Evolutionary conservation across 495 filamentous ascomycete species (phyloP).

Genomic region (Hypoxylon crocopeplum): DNA sequence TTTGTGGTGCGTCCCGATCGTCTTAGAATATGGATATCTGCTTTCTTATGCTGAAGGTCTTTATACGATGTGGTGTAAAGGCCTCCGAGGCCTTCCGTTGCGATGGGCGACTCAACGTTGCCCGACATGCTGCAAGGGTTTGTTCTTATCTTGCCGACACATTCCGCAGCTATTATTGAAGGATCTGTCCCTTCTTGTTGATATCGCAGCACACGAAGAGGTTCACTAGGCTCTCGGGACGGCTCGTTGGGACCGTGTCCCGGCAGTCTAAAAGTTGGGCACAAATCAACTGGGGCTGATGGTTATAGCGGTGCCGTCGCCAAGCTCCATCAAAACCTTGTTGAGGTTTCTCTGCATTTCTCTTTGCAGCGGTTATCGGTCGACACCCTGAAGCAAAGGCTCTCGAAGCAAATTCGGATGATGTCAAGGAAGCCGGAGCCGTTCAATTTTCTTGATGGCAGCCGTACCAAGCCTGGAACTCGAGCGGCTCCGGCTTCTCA

Average conservation of each 20-base stretch:
- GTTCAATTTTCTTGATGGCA: slow-evolving; percentile 5
- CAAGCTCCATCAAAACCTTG: slow-evolving; percentile 14
- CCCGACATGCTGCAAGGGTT: not conserved
- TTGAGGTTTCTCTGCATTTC: slow-evolving; percentile 12
- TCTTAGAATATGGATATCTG: slow-evolving; percentile 15
- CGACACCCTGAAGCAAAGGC: not conserved
- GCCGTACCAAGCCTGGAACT: not conserved
- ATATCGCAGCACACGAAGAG: slow-evolving; percentile 1
- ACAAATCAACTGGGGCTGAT: not conserved
- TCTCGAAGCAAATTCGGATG: not conserved
- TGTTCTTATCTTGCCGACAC: not conserved
- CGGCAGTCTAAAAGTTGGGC: slow-evolving; percentile 20
- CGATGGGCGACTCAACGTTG: not conserved
- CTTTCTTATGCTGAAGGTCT: not conserved
- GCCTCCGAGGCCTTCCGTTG: not conserved
- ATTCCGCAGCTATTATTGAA: not conserved
- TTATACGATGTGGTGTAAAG: not conserved
- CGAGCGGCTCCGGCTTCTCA: slow-evolving; percentile 14
- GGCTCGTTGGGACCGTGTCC: slow-evolving; percentile 21
- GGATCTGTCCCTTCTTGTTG: not conserved
- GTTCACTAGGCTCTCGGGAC: slow-evolving; percentile 31
- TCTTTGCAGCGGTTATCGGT: slow-evolving; percentile 33
- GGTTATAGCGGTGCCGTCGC: slow-evolving; percentile 18
- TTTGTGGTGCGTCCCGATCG: not conserved
- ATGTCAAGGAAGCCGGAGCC: slow-evolving; percentile 10